phyloP scores from a whole-genome alignment of 2,329 filamentous ascomycete genomes.

The Trichoderma endophyticum region DNA sequence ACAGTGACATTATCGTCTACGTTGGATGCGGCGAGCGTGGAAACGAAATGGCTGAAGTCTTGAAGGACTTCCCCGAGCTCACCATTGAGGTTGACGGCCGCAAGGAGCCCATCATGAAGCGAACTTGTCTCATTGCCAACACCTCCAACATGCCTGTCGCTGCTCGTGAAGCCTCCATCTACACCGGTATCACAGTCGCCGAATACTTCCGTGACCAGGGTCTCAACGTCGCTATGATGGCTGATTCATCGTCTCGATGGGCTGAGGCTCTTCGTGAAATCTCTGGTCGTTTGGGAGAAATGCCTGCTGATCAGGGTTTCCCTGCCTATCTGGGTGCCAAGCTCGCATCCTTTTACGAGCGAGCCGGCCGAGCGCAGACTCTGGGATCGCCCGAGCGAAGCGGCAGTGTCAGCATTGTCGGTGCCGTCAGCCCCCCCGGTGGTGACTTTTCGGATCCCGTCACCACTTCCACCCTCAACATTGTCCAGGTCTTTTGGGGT shows the following conservation, averaged over 20 bases:
- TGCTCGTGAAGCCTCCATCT: conserved; percentile 96
- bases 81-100: conserved; percentile 91
- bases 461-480: conserved; percentile 87
- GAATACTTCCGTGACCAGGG: conserved; percentile 98
- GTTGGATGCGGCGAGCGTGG: conserved; percentile 89
- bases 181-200: conserved; percentile 90
- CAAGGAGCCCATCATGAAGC: conserved; percentile 99
- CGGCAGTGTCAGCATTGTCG: conserved; percentile 96
- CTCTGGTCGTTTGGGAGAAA: conserved; percentile 97
- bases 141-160: conserved; percentile 99
- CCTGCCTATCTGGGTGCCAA: conserved; percentile 95
- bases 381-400: conserved; percentile 85
- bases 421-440: conserved; percentile 93
- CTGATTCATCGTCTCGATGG: conserved; percentile 96
- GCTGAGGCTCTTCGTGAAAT: conserved; percentile 98
- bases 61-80: conserved; percentile 99
- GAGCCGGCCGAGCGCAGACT: conserved; percentile 81
- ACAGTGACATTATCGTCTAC: conserved; percentile 98
- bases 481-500: conserved; percentile 99
- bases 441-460: conserved; percentile 99
- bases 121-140: conserved; percentile 96
- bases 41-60: conserved; percentile 99
- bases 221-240: conserved; percentile 99
- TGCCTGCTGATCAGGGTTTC: conserved; percentile 99
- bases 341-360: conserved; percentile 98